A percentile compares a stretch with the other conserved stretches of the same genome.
These are phyloP conservation scores for Berberis vulgaris DNA, from an alignment of 164 flowering plant genomes.

Conservation along the genomic window DNA sequence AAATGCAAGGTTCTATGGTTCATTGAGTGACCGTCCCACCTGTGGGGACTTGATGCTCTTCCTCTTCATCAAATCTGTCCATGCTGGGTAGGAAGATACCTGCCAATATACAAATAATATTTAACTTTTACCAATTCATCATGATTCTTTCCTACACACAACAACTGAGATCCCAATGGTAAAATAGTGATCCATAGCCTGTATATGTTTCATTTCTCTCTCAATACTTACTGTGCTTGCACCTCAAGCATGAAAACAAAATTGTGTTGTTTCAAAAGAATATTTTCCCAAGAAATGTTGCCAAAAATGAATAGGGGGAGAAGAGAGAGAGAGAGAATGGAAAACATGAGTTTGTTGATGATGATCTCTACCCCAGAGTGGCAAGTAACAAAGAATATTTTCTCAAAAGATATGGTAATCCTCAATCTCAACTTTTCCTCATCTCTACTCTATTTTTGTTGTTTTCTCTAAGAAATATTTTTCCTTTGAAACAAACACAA, in stretches of 20 bases:
- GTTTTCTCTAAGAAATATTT: too few relatives aligned
- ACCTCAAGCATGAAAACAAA: background rate
- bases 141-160: background rate
- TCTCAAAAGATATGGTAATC: too few relatives aligned
- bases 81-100: conserved; percentile 56
- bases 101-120: conserved; percentile 14
- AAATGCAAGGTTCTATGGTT: conserved; percentile 9
- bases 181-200: background rate
- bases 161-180: background rate
- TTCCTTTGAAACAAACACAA: too few relatives aligned
- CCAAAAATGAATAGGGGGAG: too few relatives aligned
- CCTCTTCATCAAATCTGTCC: conserved; percentile 54
- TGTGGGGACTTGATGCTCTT: conserved; percentile 14
- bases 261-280: background rate
- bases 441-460: too few relatives aligned
- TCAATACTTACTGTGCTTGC: background rate
- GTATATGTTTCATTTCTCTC: background rate
- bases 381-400: too few relatives aligned
- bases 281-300: too few relatives aligned
- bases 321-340: too few relatives aligned
- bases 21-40: conserved; percentile 24
- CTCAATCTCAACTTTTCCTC: too few relatives aligned
- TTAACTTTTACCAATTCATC: background rate
- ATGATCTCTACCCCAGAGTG: too few relatives aligned
- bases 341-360: too few relatives aligned